Evolutionary conservation across 768 basidiomycete genomes (phyloP).

Genomic region (Termitomyces sp.): DNA sequence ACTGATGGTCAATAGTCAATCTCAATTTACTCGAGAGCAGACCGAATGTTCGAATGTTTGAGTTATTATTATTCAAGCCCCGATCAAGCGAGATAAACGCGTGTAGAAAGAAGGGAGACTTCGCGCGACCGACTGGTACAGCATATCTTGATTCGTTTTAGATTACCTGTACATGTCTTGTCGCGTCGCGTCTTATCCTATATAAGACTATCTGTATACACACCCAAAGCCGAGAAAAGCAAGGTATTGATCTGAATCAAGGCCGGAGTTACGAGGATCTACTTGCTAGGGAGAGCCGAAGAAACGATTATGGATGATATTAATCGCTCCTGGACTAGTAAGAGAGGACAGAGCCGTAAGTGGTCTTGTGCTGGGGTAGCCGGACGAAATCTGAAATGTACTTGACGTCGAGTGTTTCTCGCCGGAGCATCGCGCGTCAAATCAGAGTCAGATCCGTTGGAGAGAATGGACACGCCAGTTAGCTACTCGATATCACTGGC

Average conservation of each 20-base stretch:
- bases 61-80: neutral
- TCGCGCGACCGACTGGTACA: neutral
- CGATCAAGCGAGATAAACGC: neutral
- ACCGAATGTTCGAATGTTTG: neutral
- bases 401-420: neutral
- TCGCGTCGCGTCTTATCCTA: neutral
- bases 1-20: neutral
- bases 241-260: neutral
- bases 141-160: neutral
- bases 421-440: no score
- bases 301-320: no score
- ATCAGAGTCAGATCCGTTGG: neutral
- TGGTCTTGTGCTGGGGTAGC: neutral
- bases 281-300: neutral
- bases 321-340: neutral
- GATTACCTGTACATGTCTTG: neutral
- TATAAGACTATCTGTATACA: neutral
- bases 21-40: neutral
- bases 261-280: neutral
- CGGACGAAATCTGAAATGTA: neutral
- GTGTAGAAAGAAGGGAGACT: neutral
- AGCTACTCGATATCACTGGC: neutral
- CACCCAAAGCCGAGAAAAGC: neutral
- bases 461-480: neutral
- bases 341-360: neutral